Conservation (phyloP, 1,284 basidiomycete genomes). For the Ceraceosorus guamensis region DNA sequence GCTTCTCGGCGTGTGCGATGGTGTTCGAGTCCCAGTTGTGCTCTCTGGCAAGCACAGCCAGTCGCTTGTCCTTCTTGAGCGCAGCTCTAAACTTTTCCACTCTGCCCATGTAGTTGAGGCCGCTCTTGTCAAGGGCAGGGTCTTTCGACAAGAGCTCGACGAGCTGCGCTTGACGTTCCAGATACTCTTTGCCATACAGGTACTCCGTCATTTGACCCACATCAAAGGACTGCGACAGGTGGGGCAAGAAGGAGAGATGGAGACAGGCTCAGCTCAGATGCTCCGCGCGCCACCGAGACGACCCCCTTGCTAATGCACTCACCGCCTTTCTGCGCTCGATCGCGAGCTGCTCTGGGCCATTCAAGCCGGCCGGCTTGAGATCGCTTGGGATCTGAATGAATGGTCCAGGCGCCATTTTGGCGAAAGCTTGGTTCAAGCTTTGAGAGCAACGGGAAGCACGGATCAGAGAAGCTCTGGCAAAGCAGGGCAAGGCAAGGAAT, state of each 20-base stretch:
- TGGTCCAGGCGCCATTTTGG: not conserved
- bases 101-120: constrained; percentile 53
- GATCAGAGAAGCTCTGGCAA: too few species aligned
- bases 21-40: constrained; percentile 48
- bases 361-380: constrained; percentile 37
- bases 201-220: constrained; percentile 33
- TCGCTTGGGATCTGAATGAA: constrained; percentile 16
- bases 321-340: constrained; percentile 36
- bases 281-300: too few species aligned
- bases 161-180: constrained; percentile 53
- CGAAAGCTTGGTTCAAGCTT: too few species aligned
- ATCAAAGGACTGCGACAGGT: constrained; percentile 16
- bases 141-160: constrained; percentile 57
- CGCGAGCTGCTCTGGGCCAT: constrained; percentile 31
- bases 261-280: too few species aligned
- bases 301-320: not conserved
- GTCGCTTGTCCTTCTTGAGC: constrained; percentile 47
- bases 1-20: constrained; percentile 25
- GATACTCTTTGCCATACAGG: constrained; percentile 33
- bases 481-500: too few species aligned
- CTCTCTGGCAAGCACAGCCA: constrained; percentile 45
- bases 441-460: too few species aligned
- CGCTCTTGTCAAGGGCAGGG: constrained; percentile 60
- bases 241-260: too few species aligned
- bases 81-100: constrained; percentile 45